A percentile compares a stretch with the other conserved stretches of the same genome.
Evolutionary conservation across 2,329 filamentous ascomycete species (phyloP).

Genomic region (Didymella arachidicola): DNA sequence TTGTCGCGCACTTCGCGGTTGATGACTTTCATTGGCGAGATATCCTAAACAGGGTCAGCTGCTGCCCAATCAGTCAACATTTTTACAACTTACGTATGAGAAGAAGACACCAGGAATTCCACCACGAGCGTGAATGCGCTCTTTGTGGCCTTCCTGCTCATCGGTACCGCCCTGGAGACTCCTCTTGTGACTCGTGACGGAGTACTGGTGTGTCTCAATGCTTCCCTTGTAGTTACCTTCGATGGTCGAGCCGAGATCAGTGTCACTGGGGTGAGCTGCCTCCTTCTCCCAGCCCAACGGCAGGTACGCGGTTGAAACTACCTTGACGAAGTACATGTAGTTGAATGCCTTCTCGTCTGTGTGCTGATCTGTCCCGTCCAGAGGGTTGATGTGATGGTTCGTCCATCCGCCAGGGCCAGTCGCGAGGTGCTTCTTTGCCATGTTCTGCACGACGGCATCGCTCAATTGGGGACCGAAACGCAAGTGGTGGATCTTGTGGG

Average conservation of each 20-base stretch:
- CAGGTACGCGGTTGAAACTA: conserved; percentile 93
- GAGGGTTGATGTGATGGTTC: conserved; percentile 89
- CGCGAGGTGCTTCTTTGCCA: conserved; percentile 58
- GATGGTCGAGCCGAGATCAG: conserved; percentile 56
- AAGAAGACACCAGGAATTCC: conserved; percentile 99
- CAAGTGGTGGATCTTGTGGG: conserved; percentile 85
- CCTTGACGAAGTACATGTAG: conserved; percentile 99
- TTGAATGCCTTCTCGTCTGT: conserved; percentile 87
- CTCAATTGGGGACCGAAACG: conserved; percentile 93
- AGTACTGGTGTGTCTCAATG: conserved; percentile 98
- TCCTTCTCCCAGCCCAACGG: conserved; percentile 84
- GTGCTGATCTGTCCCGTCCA: conserved; percentile 79
- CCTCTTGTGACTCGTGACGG: conserved; percentile 94
- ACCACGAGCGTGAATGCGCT: conserved; percentile 85
- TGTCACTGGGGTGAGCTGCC: conserved; percentile 44
- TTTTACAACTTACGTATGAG: conserved; percentile 76
- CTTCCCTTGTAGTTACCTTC: conserved; percentile 74
- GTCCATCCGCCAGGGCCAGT: conserved; percentile 73
- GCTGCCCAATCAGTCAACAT: not conserved
- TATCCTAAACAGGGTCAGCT: conserved; percentile 70
- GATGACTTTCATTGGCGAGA: conserved; percentile 99
- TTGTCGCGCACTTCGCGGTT: conserved; percentile 92
- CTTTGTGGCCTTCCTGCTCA: conserved; percentile 85
- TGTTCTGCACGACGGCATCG: conserved; percentile 64
- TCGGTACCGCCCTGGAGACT: conserved; percentile 86